Conservation (phyloP, 2,329 filamentous ascomycete species). For the Cryphonectria naterciae region DNA sequence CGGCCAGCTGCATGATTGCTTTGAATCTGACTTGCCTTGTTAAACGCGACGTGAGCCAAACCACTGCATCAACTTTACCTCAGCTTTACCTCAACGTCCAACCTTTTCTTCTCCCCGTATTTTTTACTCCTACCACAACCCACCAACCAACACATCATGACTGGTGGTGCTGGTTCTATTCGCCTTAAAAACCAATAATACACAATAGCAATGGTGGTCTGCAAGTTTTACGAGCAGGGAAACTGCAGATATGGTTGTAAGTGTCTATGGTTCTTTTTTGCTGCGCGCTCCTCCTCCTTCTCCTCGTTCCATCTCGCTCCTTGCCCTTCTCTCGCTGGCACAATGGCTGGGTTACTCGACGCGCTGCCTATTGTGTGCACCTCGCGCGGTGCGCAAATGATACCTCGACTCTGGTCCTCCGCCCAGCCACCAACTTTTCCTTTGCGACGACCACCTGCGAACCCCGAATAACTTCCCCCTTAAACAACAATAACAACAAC, state of each 20-base stretch:
- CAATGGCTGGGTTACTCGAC: neutral
- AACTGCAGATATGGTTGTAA: slow-evolving; percentile 57
- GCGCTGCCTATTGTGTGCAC: neutral
- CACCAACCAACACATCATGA: neutral
- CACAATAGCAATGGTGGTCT: slow-evolving; percentile 38
- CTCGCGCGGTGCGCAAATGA: neutral
- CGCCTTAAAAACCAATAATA: neutral
- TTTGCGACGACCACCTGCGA: neutral
- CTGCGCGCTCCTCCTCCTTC: neutral
- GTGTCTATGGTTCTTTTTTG: slow-evolving; percentile 32
- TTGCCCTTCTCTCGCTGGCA: neutral
- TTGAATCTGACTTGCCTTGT: neutral
- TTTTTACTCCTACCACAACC: neutral
- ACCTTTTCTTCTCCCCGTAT: neutral
- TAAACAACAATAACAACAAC: neutral
- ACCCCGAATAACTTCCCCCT: neutral
- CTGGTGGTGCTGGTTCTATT: neutral
- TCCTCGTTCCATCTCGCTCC: neutral
- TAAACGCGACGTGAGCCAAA: neutral
- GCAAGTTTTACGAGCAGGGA: slow-evolving; percentile 55
- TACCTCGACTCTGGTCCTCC: neutral
- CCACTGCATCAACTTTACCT: neutral
- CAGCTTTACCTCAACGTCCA: neutral
- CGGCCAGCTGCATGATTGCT: neutral
- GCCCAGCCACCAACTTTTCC: neutral